Conservation (phyloP, 805 yeast genomes). For the Kodamaea neixiangensis region DNA sequence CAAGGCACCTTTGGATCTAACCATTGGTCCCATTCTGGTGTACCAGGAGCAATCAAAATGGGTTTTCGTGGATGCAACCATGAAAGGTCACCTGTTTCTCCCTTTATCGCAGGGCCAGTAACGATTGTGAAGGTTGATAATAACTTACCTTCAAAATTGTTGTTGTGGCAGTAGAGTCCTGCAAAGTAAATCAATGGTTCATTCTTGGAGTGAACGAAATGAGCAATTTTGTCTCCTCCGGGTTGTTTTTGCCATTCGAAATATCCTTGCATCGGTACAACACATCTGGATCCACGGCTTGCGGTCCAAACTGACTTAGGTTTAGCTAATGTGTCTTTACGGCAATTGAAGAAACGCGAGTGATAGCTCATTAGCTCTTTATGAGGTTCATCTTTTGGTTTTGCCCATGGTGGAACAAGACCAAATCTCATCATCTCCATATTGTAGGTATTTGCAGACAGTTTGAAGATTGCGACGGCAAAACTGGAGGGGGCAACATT, state of each 20-base stretch:
- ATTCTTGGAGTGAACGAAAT: slow-evolving; percentile 59
- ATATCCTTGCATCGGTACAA: slow-evolving; percentile 79
- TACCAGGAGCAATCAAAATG: slow-evolving; percentile 58
- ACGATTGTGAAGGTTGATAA: slow-evolving; percentile 63
- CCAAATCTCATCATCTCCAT: slow-evolving; percentile 77
- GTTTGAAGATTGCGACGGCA: slow-evolving; percentile 42
- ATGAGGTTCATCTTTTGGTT: slow-evolving; percentile 35
- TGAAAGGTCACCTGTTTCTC: slow-evolving; percentile 49
- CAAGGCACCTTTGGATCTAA: slow-evolving; percentile 46
- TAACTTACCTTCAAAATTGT: slow-evolving; percentile 25
- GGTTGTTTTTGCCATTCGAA: slow-evolving; percentile 68
- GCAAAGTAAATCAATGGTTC: slow-evolving; percentile 63
- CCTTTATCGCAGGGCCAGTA: slow-evolving; percentile 61
- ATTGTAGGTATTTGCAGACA: slow-evolving; percentile 17
- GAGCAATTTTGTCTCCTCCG: slow-evolving; percentile 55
- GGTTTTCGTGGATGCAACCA: slow-evolving; percentile 87
- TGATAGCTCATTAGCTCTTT: slow-evolving; percentile 35
- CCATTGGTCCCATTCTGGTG: slow-evolving; percentile 66
- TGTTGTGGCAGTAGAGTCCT: slow-evolving; percentile 42
- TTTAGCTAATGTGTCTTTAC: slow-evolving; percentile 58
- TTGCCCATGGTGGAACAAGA: slow-evolving; percentile 68
- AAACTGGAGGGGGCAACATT: slow-evolving; percentile 63
- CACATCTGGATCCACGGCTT: slow-evolving; percentile 58
- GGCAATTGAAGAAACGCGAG: slow-evolving; percentile 69
- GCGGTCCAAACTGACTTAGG: slow-evolving; percentile 59